These are phyloP conservation scores for Elsinoe ampelina DNA, from an alignment of 2,329 filamentous ascomycete genomes.

Conservation along the genomic window DNA sequence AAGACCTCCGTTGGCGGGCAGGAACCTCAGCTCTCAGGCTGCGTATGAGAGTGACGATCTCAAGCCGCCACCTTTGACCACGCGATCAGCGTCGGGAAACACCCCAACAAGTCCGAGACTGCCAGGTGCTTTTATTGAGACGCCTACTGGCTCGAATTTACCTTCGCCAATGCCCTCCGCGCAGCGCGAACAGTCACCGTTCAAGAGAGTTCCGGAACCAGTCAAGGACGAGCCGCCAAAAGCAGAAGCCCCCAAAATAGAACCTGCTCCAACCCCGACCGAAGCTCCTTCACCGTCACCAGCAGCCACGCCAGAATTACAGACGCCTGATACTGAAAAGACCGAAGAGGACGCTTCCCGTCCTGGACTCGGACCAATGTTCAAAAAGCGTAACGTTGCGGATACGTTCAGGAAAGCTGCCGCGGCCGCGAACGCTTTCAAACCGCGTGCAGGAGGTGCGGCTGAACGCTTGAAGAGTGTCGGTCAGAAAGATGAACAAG, in stretches of 20 bases:
- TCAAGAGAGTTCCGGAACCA: neutral
- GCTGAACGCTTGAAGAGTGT: constrained; percentile 57
- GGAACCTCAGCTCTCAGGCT: constrained; percentile 19
- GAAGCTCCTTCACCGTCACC: constrained; percentile 12
- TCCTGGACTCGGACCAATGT: constrained; percentile 84
- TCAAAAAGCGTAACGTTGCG: constrained; percentile 69
- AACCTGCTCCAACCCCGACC: constrained; percentile 10
- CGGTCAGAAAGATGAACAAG: constrained; percentile 57
- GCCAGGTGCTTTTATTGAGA: constrained; percentile 16
- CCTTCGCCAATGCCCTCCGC: constrained; percentile 2
- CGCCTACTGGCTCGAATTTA: constrained; percentile 15
- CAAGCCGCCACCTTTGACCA: constrained; percentile 24
- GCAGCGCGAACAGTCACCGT: constrained; percentile 10
- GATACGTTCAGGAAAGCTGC: constrained; percentile 73
- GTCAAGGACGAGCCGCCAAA: neutral
- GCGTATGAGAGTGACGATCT: constrained; percentile 20
- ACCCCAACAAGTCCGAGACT: constrained; percentile 13
- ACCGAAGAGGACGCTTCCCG: constrained; percentile 45
- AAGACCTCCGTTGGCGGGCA: constrained; percentile 56
- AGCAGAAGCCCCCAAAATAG: neutral
- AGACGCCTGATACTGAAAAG: constrained; percentile 10
- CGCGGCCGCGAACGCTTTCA: constrained; percentile 63
- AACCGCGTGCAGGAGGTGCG: constrained; percentile 77
- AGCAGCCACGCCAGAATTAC: constrained; percentile 12
- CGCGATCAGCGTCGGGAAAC: constrained; percentile 13